Evolutionary conservation across 495 filamentous ascomycete species (phyloP).

Genomic region (Thermothielavioides terrestris): DNA sequence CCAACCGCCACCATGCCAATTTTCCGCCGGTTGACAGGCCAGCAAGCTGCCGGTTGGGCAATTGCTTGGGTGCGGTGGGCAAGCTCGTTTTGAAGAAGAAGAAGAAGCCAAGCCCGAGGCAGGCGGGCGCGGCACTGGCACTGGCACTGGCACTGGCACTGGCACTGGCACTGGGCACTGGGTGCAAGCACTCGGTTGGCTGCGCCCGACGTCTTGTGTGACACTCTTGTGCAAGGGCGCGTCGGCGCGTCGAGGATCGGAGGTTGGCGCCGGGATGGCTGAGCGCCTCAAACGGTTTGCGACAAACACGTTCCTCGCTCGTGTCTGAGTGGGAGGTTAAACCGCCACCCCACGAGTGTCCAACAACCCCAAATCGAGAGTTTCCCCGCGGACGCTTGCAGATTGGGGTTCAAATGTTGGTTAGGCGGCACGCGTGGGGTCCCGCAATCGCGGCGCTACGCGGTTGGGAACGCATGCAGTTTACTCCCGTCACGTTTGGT

Average conservation of each 20-base stretch:
- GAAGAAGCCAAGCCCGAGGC: slow-evolving; percentile 9
- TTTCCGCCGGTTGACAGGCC: not conserved
- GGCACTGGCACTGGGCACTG: too few species aligned
- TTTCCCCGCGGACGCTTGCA: too few species aligned
- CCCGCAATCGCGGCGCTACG: too few species aligned
- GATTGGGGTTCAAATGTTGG: too few species aligned
- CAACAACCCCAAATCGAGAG: too few species aligned
- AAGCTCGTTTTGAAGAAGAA: not conserved
- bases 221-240: slow-evolving; percentile 13
- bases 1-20: too few species aligned
- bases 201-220: slow-evolving; percentile 4
- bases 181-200: slow-evolving; percentile 1
- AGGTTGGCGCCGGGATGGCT: not conserved
- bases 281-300: slow-evolving; percentile 3
- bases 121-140: slow-evolving; percentile 5
- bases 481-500: too few species aligned
- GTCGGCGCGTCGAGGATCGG: slow-evolving; percentile 8
- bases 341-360: too few species aligned
- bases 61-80: slow-evolving; percentile 2
- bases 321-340: not conserved
- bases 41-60: too few species aligned
- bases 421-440: too few species aligned
- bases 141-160: too few species aligned
- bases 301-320: not conserved
- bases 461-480: too few species aligned